Base-by-base conservation (phyloP, 1,284 basidiomycete genomes). In the Tilletia walkeri region DNA sequence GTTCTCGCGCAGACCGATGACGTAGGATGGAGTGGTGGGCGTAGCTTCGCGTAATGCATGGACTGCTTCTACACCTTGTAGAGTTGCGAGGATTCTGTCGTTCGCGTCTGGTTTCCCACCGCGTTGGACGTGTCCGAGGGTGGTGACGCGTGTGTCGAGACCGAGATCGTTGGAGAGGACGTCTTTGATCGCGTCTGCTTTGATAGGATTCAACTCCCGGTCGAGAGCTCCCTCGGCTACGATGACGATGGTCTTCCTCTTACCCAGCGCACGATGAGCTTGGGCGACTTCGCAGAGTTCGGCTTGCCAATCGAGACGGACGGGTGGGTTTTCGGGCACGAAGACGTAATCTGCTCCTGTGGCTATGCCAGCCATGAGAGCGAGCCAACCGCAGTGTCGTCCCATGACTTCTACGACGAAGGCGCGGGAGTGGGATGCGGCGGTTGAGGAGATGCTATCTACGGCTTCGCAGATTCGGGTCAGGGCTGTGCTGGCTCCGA, bases 341-440 rank as follows among this genome's bases (percentile, higher is more conserved):
- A 98, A 98, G 76, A 98, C 89, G 83, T 95, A 98, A 83, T 99
- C 95, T 63, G 95, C 95, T 24, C 95, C 96, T 38, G 91, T 91
- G 88, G 92, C 92, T 63, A 98, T 90, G 75, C 92, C 94, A 6
- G 95, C 95, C 84, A 95, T 88, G 50, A 98, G 86, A 0, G 95
- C 94, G 36, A 99, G 88, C 96, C 95, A 99, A 47, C 96, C 96
- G 83, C 96, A 99, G 83, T 98, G 93, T 66, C 95, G 87, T 36
- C 96, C 96, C 96, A 99, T 99, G 73, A 99, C 95, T 84, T 99
- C 96, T 45, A 99, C 88, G 65, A 99, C 95, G 85, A 99, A 99
- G 0, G 96, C 96, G 75, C 96, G 89, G 16, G 94, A 96, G 85
- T 99, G 95, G 67, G 93, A 95, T 70, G 89, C 89, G 12, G 95